A percentile compares a stretch with the other conserved stretches of the same genome.
phyloP scores from a whole-genome alignment of 2,329 filamentous ascomycete species.

The Magnaporthiopsis incrustans region DNA sequence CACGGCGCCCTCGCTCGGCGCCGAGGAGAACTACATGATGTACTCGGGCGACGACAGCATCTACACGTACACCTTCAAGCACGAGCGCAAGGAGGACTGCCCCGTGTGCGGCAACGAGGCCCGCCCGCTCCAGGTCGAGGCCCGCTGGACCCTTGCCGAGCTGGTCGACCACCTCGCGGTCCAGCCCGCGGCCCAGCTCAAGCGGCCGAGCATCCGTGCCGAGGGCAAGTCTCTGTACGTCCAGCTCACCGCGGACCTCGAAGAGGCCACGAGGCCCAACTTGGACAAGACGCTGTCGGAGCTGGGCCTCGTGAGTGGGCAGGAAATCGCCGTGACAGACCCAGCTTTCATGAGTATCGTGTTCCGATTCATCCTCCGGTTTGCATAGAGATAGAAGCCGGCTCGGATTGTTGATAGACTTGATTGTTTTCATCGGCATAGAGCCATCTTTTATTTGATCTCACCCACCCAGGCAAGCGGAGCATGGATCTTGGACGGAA shows the following conservation, averaged over 20 bases:
- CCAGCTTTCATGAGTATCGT: slow-evolving; percentile 75
- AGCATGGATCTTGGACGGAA: too few species aligned
- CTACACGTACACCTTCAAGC: slow-evolving; percentile 95
- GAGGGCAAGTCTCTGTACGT: slow-evolving; percentile 86
- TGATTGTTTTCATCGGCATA: not conserved
- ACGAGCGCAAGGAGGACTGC: slow-evolving; percentile 89
- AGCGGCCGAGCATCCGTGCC: slow-evolving; percentile 77
- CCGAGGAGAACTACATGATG: slow-evolving; percentile 95
- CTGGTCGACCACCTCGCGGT: slow-evolving; percentile 79
- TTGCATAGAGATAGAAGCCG: slow-evolving; percentile 23
- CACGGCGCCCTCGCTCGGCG: slow-evolving; percentile 70
- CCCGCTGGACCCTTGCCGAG: slow-evolving; percentile 66
- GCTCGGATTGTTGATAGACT: not conserved
- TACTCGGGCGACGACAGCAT: slow-evolving; percentile 93
- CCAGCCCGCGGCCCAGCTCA: slow-evolving; percentile 83
- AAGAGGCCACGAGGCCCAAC: slow-evolving; percentile 78
- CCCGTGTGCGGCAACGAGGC: slow-evolving; percentile 69
- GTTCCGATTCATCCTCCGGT: slow-evolving; percentile 47
- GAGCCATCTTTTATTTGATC: not conserved
- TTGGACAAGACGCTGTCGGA: slow-evolving; percentile 68
- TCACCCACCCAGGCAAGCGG: not conserved
- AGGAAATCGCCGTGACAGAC: slow-evolving; percentile 88
- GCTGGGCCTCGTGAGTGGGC: slow-evolving; percentile 63
- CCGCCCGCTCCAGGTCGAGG: slow-evolving; percentile 64
- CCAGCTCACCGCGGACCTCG: slow-evolving; percentile 71